These are phyloP conservation scores for Quercus robur DNA, from an alignment of 306 rosid genomes.

Conservation along the genomic window DNA sequence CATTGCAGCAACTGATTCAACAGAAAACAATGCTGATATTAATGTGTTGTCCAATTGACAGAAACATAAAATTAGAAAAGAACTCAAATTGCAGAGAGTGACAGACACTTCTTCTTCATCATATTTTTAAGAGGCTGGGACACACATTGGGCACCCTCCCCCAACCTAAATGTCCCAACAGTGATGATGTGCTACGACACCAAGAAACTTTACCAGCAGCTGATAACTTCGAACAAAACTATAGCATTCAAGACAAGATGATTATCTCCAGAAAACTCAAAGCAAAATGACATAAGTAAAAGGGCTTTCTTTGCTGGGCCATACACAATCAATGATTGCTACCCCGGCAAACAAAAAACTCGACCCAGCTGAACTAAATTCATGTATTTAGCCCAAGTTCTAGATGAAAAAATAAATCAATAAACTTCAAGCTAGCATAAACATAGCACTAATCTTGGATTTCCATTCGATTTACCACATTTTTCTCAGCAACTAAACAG, in stretches of 20 bases:
- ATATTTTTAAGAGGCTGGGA: not conserved
- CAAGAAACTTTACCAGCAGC: not conserved
- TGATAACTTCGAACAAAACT: not conserved
- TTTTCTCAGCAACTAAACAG: constrained; percentile 22
- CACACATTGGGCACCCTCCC: not conserved
- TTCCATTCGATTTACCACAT: constrained; percentile 9
- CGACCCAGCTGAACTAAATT: not conserved
- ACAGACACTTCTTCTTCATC: not conserved
- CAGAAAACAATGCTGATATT: constrained; percentile 8
- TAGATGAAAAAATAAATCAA: not conserved
- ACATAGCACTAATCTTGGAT: not conserved
- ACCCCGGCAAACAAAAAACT: not conserved
- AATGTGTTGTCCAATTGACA: not conserved
- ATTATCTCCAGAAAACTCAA: constrained; percentile 7
- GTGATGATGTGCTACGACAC: not conserved
- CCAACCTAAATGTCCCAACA: not conserved
- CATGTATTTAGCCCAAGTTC: not conserved
- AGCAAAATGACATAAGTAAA: constrained; percentile 10
- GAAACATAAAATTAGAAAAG: not conserved
- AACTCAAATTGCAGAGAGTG: not conserved
- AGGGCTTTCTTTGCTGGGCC: constrained; percentile 1
- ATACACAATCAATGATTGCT: not conserved
- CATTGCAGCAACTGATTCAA: constrained; percentile 76
- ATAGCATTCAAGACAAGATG: not conserved
- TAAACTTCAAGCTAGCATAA: not conserved